Evolutionary conservation across 225 moss, liverwort and hornwort genomes (phyloP).

Genomic region (Bryoerythrophyllum caledonicum): DNA sequence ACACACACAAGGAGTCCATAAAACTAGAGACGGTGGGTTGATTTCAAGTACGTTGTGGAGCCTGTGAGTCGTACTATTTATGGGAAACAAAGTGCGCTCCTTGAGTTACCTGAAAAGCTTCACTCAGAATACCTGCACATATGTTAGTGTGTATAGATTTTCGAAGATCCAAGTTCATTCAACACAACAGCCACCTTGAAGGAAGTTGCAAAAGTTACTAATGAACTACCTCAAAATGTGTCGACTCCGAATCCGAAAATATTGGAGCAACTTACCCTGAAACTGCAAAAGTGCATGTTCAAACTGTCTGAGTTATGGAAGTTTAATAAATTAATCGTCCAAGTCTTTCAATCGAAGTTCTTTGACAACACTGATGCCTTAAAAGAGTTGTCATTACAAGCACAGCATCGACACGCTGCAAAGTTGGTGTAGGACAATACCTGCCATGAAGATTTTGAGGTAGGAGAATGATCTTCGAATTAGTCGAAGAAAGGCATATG

Average conservation of each 20-base stretch:
- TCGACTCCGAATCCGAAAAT: neutral
- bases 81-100: neutral
- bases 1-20: neutral
- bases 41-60: neutral
- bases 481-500: conserved; percentile 54
- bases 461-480: conserved; percentile 59
- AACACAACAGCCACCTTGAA: neutral
- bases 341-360: neutral
- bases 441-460: conserved; percentile 64
- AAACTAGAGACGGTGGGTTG: neutral
- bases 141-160: neutral
- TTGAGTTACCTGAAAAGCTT: conserved; percentile 55
- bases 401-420: neutral
- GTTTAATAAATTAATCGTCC: too few relatives aligned
- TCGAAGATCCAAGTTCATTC: too few relatives aligned
- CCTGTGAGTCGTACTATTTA: neutral
- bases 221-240: neutral
- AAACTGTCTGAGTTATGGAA: neutral
- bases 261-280: neutral
- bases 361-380: neutral
- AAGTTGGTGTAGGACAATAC: conserved; percentile 23
- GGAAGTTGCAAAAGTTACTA: neutral
- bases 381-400: neutral
- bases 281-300: neutral
- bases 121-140: conserved; percentile 32